Conservation (phyloP, 352 stramenopile species). For the Globisporangium viniferum region DNA sequence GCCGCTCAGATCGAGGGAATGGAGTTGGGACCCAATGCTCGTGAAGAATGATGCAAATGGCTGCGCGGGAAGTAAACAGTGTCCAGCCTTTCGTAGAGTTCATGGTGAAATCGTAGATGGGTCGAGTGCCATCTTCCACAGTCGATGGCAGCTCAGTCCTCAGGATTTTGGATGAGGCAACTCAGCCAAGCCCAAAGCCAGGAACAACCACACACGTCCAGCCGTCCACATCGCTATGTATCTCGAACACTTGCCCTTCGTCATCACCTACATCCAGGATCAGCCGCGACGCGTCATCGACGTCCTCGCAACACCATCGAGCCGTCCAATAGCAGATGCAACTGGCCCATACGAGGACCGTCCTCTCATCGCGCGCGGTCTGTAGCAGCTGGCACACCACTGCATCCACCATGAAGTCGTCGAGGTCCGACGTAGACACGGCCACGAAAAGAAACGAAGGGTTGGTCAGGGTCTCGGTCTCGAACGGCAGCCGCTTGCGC, state of each 20-base stretch:
- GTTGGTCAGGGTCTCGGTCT: too few species aligned
- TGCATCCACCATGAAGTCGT: too few species aligned
- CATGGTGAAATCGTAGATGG: neutral
- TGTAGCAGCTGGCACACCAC: too few species aligned
- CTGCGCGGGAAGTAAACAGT: too few species aligned
- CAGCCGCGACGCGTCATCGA: neutral
- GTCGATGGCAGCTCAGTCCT: neutral
- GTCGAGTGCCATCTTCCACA: neutral
- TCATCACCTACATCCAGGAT: neutral
- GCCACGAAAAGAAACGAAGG: too few species aligned
- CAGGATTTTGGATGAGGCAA: neutral
- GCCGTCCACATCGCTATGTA: neutral
- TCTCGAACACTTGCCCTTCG: neutral
- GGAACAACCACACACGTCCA: neutral
- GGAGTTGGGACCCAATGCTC: neutral
- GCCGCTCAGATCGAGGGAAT: neutral
- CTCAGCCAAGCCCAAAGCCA: neutral
- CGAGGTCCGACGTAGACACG: too few species aligned
- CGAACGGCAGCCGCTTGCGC: too few species aligned
- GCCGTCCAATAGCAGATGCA: too few species aligned
- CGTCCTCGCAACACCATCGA: neutral
- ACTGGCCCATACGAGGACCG: too few species aligned
- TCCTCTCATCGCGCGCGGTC: too few species aligned
- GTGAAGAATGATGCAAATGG: neutral
- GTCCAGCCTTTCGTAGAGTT: neutral